Evolutionary conservation across 2,329 filamentous ascomycete species (phyloP), one percentile per base, ranked within the genome.

Genomic region (Xylariaceae sp.): DNA sequence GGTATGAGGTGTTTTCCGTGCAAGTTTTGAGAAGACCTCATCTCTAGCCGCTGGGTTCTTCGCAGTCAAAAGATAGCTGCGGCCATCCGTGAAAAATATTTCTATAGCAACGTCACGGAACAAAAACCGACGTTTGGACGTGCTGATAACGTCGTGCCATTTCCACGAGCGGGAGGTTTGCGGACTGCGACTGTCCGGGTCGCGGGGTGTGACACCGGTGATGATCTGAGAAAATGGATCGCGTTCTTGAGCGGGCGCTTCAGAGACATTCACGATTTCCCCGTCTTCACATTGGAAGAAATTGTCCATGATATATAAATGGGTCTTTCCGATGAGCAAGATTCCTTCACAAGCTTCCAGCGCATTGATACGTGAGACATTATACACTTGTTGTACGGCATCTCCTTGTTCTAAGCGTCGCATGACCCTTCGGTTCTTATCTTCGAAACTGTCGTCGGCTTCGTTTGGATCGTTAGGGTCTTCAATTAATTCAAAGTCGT

Each of bases 401-500:
- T 99, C 94, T 5, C 91, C 90, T 11, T 87, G 86, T 59, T 96
- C 87, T 11, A 99, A 76, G 55, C 90, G 92, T 45, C 94, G 82
- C 90, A 97, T 95, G 40, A 99, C 92, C 68, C 96, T 96, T 40
- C 95, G 82, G 63, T 99, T 97, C 73, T 96, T 97, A 68, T 99
- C 95, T 68, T 99, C 95, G 55, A 95, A 95, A 1, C 85, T 86
- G 58, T 86, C 83, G 12, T 84, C 81, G 1, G 71, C 76, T 41
- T 94, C 90, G 22, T 89, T 81, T 38, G 87, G 83, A 49, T 92
- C 87, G 61, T 90, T 90, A 0, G 92, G 91, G 53, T 96, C 92
- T 52, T 97, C 91, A 6, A 99, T 86, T 57, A 99, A 82, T 69
- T 99, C 94, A 63, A 96, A 99, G 58, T 95, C 95, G 41, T 97